Base-by-base conservation (phyloP, 1,284 basidiomycete species). In the Cutaneotrichosporon daszewskae region DNA sequence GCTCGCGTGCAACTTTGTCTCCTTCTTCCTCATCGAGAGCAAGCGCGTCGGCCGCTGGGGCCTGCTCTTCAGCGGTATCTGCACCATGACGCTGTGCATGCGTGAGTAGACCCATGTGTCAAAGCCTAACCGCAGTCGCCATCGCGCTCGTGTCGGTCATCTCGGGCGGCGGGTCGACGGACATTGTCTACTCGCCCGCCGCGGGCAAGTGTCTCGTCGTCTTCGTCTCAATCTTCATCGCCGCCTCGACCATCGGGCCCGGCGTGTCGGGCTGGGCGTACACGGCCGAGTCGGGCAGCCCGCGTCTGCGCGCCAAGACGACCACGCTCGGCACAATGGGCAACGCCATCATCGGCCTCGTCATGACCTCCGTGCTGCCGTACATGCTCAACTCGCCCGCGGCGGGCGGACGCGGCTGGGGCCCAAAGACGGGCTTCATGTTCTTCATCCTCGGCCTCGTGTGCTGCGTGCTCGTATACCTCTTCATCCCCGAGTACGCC, bases 11-110 rank as follows among this genome's bases (percentile, higher is more conserved):
- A 49, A 47, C 23, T 41, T 57, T 25, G n/a, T 27, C 18, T 19
- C 37, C n/a, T 58, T 51, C 49, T 58, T 58, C 32, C 5, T 55
- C 12, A 46, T 58, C 18, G 51, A 55, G 33, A 44, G 29, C 24
- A 48, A 45, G 22, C 13, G 17, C 17, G 28, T 55, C 19, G 51
- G 54, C 10, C 43, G 53, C 2, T 56, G 44, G 37, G 6, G 17
- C 2, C 33, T 56, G 5, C 32, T 56, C n/a, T 49, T 54, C 19
- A 34, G 26, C 12, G 54, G 52, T 26, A 32, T 58, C 12, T 10
- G 33, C 32, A 36, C 33, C 3, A 45, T 58, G 43, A 51, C 54
- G 13, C 19, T 40, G 12, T 54, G 39, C 43, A 58, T 58, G 56
- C 42, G 28, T 29, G 13, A 29, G 28, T 29, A 29, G 28, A 7